Percentiles rank a stretch among this genome's conserved stretches.
These are phyloP conservation scores for Neonectria neomacrospora DNA, from an alignment of 2,329 filamentous ascomycete species.

Conservation along the genomic window DNA sequence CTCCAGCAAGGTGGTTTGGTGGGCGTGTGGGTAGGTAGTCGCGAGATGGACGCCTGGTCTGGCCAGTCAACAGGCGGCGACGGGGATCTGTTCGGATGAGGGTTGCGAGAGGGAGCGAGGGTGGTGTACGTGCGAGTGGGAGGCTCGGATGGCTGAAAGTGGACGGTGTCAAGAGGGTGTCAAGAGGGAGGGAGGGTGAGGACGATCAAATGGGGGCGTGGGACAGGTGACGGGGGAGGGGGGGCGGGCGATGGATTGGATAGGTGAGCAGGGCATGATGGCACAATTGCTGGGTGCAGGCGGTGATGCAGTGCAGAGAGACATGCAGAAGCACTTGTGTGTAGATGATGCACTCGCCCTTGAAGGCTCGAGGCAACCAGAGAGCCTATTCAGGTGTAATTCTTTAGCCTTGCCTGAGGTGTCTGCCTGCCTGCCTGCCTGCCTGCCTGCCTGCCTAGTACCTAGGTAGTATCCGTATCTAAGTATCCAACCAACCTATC, in stretches of 20 bases:
- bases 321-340: conserved; percentile 6
- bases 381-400: conserved; percentile 2
- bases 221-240: conserved; percentile 11
- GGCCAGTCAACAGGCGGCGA: conserved; percentile 7
- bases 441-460: too few species aligned
- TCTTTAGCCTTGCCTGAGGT: background rate
- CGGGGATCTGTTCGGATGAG: conserved; percentile 23
- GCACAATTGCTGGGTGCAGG: conserved; percentile 10
- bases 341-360: background rate
- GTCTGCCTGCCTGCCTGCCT: too few species aligned
- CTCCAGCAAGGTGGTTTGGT: conserved; percentile 24
- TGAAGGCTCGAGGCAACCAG: background rate
- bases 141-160: conserved; percentile 24
- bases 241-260: conserved; percentile 18
- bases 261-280: conserved; percentile 7
- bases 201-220: background rate
- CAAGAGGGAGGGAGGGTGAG: background rate
- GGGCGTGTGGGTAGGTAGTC: conserved; percentile 22
- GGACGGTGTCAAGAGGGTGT: conserved; percentile 5
- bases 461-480: too few species aligned
- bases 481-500: too few species aligned
- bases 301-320: background rate
- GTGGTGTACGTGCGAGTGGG: conserved; percentile 11
- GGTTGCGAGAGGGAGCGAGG: background rate
- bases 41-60: background rate